Evolutionary conservation across 768 basidiomycete species (phyloP).

Genomic region (Sporobolomyces pararoseus): DNA sequence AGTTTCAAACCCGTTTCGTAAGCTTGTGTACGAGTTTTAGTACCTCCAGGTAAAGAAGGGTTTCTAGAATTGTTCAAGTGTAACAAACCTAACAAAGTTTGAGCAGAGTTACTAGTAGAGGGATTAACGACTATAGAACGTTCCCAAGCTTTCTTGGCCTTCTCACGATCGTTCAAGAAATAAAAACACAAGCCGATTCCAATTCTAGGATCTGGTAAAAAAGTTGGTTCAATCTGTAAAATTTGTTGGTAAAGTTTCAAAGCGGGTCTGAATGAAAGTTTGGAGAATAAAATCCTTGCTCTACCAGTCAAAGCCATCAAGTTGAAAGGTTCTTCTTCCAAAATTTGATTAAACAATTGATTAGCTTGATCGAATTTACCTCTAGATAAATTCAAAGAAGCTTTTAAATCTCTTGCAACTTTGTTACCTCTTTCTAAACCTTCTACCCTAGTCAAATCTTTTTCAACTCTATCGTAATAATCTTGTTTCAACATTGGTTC

Average conservation of each 20-base stretch:
- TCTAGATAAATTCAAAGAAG: slow-evolving; percentile 74
- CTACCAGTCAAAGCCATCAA: slow-evolving; percentile 82
- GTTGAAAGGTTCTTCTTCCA: slow-evolving; percentile 75
- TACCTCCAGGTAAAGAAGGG: slow-evolving; percentile 55
- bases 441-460: slow-evolving; percentile 55
- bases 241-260: slow-evolving; percentile 82
- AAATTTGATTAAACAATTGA: slow-evolving; percentile 73
- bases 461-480: slow-evolving; percentile 59
- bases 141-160: slow-evolving; percentile 85
- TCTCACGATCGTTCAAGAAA: slow-evolving; percentile 75
- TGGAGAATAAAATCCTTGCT: slow-evolving; percentile 76
- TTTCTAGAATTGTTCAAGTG: slow-evolving; percentile 80
- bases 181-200: slow-evolving; percentile 93
- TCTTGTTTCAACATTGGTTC: slow-evolving; percentile 46
- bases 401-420: slow-evolving; percentile 53
- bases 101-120: slow-evolving; percentile 61
- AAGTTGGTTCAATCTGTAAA: slow-evolving; percentile 68
- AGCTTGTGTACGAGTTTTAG: slow-evolving; percentile 61
- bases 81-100: slow-evolving; percentile 78
- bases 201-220: slow-evolving; percentile 86
- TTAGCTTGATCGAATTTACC: slow-evolving; percentile 77
- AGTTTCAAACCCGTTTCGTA: slow-evolving; percentile 66
- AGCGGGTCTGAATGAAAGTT: slow-evolving; percentile 70
- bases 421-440: slow-evolving; percentile 36
- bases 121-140: slow-evolving; percentile 77